A percentile compares a stretch with the other conserved stretches of the same genome.
Conservation (phyloP, 306 rosid genomes). For the Potentilla sterilis region DNA sequence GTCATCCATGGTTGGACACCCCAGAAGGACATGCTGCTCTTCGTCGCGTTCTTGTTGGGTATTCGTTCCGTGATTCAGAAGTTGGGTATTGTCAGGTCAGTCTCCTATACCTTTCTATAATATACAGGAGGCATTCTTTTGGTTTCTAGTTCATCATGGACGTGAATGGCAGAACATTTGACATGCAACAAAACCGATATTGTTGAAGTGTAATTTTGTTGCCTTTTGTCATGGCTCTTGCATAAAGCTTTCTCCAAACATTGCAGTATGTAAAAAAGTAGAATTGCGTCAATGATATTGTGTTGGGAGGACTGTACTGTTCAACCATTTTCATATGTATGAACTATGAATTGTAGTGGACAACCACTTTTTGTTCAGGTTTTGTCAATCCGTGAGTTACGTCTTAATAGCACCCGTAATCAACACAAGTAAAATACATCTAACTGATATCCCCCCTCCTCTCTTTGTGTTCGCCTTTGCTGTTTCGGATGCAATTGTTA, state of each 20-base stretch:
- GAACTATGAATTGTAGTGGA: neutral
- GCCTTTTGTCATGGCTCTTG: neutral
- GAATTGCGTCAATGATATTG: neutral
- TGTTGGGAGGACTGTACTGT: neutral
- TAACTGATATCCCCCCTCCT: neutral
- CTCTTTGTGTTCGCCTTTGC: neutral
- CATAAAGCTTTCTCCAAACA: neutral
- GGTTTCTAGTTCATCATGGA: neutral
- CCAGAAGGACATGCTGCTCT: slow-evolving; percentile 92
- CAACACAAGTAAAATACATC: neutral
- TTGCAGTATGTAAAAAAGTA: neutral
- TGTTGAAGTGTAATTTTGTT: neutral
- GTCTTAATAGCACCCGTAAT: neutral
- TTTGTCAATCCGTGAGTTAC: neutral
- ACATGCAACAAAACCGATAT: neutral
- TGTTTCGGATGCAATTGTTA: neutral
- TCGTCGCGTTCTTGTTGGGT: slow-evolving; percentile 89
- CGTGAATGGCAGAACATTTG: neutral
- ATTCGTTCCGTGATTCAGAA: slow-evolving; percentile 99
- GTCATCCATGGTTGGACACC: slow-evolving; percentile 97
- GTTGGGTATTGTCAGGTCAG: slow-evolving; percentile 96
- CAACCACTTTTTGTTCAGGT: neutral
- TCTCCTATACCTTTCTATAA: neutral
- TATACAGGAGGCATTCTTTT: neutral
- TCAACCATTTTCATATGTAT: neutral